phyloP scores from a whole-genome alignment of 345 rosid species.

The Acer saccharum region DNA sequence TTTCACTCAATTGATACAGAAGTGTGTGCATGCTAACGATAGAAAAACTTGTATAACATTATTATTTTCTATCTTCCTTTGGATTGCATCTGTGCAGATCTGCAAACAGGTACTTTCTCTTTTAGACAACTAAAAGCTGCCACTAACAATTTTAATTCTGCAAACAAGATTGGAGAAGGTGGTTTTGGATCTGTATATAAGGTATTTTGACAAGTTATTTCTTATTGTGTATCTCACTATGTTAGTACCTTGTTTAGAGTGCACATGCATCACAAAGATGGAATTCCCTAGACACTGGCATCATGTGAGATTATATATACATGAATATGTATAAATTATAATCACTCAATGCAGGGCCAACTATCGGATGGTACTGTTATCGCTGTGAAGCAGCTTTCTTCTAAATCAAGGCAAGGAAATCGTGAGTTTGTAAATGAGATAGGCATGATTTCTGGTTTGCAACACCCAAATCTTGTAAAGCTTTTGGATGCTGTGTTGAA shows the following conservation, averaged over 20 bases:
- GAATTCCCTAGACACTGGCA: background rate
- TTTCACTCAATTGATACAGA: background rate
- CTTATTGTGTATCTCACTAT: background rate
- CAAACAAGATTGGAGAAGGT: conserved; percentile 52
- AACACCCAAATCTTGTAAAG: conserved; percentile 75
- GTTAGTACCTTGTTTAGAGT: background rate
- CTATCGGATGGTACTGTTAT: conserved; percentile 57
- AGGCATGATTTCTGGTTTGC: conserved; percentile 64
- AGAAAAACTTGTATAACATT: too few relatives aligned
- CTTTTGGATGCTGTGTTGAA: conserved; percentile 69
- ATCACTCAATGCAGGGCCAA: conserved; percentile 29
- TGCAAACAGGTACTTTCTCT: conserved; percentile 40
- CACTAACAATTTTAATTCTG: conserved; percentile 36
- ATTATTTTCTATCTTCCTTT: background rate
- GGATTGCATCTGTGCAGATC: background rate
- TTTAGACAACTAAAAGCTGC: conserved; percentile 46
- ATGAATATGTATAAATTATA: conserved; percentile 45
- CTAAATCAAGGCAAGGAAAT: conserved; percentile 73
- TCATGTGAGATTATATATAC: background rate
- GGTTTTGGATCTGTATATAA: conserved; percentile 56
- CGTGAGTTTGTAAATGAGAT: conserved; percentile 74
- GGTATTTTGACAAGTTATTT: conserved; percentile 17
- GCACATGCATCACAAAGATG: background rate
- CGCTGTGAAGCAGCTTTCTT: conserved; percentile 77
- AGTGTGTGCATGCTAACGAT: background rate